Percentiles rank a stretch among this genome's conserved stretches.
Evolutionary conservation across 495 filamentous ascomycete species (phyloP).

Genomic region (Glutinoglossum americanum): DNA sequence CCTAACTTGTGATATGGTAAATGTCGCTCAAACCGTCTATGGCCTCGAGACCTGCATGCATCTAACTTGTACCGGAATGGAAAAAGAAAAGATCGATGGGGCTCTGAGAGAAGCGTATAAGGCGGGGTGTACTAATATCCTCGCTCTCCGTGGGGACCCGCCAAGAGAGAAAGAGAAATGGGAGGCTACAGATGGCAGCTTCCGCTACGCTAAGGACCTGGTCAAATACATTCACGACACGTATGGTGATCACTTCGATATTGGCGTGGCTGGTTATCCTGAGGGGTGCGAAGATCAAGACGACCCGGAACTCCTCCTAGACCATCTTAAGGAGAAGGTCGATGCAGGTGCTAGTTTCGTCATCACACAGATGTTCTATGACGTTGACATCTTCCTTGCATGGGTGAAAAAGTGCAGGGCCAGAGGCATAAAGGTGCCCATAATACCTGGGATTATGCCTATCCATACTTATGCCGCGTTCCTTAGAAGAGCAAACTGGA

Average conservation of each 20-base stretch:
- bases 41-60: conserved; percentile 99
- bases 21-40: conserved; percentile 86
- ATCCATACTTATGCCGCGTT: conserved; percentile 91
- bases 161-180: conserved; percentile 88
- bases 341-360: conserved; percentile 87
- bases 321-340: conserved; percentile 94
- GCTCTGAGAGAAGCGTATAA: conserved; percentile 80
- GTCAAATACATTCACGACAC: conserved; percentile 76
- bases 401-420: conserved; percentile 77
- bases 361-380: conserved; percentile 99
- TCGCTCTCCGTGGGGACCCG: conserved; percentile 86
- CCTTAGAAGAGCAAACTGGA: conserved; percentile 71
- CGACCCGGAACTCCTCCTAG: conserved; percentile 62
- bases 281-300: conserved; percentile 88
- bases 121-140: conserved; percentile 91
- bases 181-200: conserved; percentile 66
- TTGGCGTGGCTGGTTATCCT: conserved; percentile 92
- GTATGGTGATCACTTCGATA: conserved; percentile 93
- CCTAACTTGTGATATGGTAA: conserved; percentile 94
- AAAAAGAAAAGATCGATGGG: conserved; percentile 65
- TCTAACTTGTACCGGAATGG: conserved; percentile 97
- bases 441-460: conserved; percentile 97
- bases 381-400: conserved; percentile 75
- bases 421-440: conserved; percentile 69
- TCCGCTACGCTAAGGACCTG: conserved; percentile 81